Percentiles rank a stretch among this genome's conserved stretches.
These are phyloP conservation scores for Dryadomyces quercus-mongolicae DNA, from an alignment of 2,329 filamentous ascomycete species.

Conservation along the genomic window DNA sequence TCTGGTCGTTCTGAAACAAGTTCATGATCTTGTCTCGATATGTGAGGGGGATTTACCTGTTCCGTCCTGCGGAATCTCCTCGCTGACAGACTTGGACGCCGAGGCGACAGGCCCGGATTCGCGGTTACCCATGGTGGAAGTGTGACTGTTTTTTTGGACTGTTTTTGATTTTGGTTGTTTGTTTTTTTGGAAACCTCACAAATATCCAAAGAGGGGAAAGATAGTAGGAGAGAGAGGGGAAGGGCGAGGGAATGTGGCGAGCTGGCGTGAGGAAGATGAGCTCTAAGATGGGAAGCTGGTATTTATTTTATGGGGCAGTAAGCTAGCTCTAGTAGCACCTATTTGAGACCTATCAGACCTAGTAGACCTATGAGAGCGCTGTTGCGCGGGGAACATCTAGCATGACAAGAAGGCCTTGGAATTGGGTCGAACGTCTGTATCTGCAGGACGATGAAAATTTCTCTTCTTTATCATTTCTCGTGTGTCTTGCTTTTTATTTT, in stretches of 20 bases:
- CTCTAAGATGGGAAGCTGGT: conserved; percentile 1
- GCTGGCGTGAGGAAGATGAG: conserved; percentile 4
- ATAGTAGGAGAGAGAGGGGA: not conserved
- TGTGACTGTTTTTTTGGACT: not conserved
- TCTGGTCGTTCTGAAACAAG: too few species aligned
- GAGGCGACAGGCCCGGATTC: not conserved
- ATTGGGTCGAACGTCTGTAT: too few species aligned
- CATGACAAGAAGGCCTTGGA: too few species aligned
- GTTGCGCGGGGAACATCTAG: not conserved
- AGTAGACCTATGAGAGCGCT: too few species aligned
- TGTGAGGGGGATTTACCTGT: too few species aligned
- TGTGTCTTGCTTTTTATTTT: too few species aligned
- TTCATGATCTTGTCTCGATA: conserved; percentile 1
- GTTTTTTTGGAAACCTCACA: not conserved
- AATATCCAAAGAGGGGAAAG: not conserved
- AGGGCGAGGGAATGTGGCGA: not conserved
- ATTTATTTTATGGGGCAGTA: conserved; percentile 1
- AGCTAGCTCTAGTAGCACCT: not conserved
- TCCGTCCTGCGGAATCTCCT: conserved; percentile 10
- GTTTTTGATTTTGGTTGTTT: too few species aligned
- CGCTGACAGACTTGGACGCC: not conserved
- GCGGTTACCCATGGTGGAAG: not conserved
- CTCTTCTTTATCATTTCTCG: too few species aligned
- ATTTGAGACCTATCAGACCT: too few species aligned
- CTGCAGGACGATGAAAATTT: too few species aligned